Base-by-base conservation (phyloP, 225 moss, liverwort and hornwort genomes). In the Climacium dendroides region DNA sequence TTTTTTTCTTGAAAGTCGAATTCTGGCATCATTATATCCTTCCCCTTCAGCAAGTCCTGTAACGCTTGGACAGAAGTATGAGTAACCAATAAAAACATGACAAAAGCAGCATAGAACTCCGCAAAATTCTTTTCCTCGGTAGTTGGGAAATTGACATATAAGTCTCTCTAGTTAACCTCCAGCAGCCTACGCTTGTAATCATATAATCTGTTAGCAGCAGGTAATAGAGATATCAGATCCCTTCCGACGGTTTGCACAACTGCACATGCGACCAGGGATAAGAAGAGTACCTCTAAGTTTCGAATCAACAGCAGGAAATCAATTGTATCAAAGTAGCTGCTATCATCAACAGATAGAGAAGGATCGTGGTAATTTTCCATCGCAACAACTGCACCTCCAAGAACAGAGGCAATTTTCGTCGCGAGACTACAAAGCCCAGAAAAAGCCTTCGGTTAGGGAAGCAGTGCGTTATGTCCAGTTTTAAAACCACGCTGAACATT, bases 291-390 rank as follows among this genome's bases (percentile, higher is more conserved):
- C 94, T 96, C 92, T 85, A 96, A 83, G 83, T 96, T 96, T 83
- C 91, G 93, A 85, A 95, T 90, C 83, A 96, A 88, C 29, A 93
- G 89, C 70, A 86, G 48, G 83, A 96, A 96, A 85, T 96, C 94
- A 67, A 96, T 94, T 77, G 92, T 87, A 65, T 96, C 94, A 67
- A 94, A 94, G 87, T 93, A 93, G 88, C 92, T 96, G 89, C 93
- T 94, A 82, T 96, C 96, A 83, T 96, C 96, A 70, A 90, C 92
- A 53, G 93, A 92, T 52, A 93, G 89, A 55, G 93, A 90, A 35
- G 95, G 95, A 92, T 94, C 95, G 87, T 94, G 89, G 85, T 96
- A 96, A 80, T 94, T 95, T 79, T 94, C 96, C 96, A 96, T 96
- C 41, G 93, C 73, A 74, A 96, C 92, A 85, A 96, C 91, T 73